Evolutionary conservation across 345 rosid species (phyloP), one percentile per base, ranked within the genome.

Genomic region (Cardamine chenopodiifolia): DNA sequence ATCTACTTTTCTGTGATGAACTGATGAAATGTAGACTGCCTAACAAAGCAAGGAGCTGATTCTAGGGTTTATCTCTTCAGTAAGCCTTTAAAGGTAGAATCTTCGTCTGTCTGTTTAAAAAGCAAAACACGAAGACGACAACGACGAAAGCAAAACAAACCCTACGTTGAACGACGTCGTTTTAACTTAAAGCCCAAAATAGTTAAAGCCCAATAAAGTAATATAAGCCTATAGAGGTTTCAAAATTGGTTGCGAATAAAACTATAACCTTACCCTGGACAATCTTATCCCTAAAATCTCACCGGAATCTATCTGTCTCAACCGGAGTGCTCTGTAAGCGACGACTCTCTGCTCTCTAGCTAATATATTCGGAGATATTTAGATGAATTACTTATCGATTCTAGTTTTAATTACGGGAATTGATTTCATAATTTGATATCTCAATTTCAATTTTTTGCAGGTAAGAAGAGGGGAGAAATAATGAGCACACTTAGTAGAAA

Each of bases 271-370:
- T 68, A 65, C 64, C 73, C 70, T 34, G 86, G 82, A 82, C 79
- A 82, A 34, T 72, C 74, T 70, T 82, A 82, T 80, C 78, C 89
- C 75, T 53, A 65, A 70, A 69, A 68, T 63, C 68, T 76, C 54
- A 80, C 84, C 74, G 71, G 18, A 11, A 7, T 29, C 31, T 60
- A 32, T 35, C 71, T 68, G 4, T 55, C 37, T 54, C 72, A 7
- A 15, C 29, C 69, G 31, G 58, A 74, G 67, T 52, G 62, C 31
- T 39, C 65, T 50, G 53, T 78, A 29, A 40, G 70, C 35, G 42
- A 50, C 63, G 56, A 64, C 48, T 40, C 64, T 67, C 52, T 66
- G 12, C 14, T 26, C 18, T 19, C 2, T 54, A n/a, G 14, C 50
- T 55, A 14, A 4, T 22, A 20, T 2, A 20, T 0, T 20, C 9